Base-by-base conservation (phyloP, 2,329 filamentous ascomycete genomes). In the Chaetomiaceae sp. region DNA sequence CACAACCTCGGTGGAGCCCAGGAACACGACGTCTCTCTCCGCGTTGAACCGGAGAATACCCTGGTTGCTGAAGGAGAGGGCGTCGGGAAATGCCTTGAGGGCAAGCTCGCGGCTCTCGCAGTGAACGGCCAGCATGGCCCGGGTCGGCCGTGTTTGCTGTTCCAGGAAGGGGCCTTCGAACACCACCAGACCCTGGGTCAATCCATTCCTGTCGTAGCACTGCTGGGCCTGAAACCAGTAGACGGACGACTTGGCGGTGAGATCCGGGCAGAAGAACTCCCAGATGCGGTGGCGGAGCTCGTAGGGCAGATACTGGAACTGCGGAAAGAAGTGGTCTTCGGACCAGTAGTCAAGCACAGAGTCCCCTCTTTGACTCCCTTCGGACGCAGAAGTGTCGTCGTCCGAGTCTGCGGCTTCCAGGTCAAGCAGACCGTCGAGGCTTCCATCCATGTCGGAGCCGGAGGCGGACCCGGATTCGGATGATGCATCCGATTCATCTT, bases 201-300 rank as follows among this genome's bases (percentile, higher is more conserved):
- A n/a, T n/a, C 7, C 3, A 12, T 9, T 20, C 20, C 16, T 38
- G 19, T 19, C 19, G 20, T 4, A 33, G 17, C 14, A 8, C 4
- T 55, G 1, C 5, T 52, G 5, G 34, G 16, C 5, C 7, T 20
- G 17, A 12, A 63, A 51, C 8, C 57, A 44, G 14, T 65, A 61
- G 2, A 70, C 57, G 21, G 65, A 64, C 6, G 53, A 48, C 33
- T 62, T 57, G 2, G 45, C 55, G 30, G 55, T 61, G 10, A 70
- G 53, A 31, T 68, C 53, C 2, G 62, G 63, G 47, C 68, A 66
- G 44, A 67, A 66, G 8, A 60, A 56, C 16, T 65, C 62, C 68
- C 68, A 71, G 33, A 71, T 58, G 25, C 54, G 61, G 4, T 57
- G 39, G 30, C 67, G 67, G 12, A 71, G 62, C 50, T 71, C 68